Evolutionary conservation across 2,329 filamentous ascomycete genomes (phyloP).

Genomic region (Microsporum canis): DNA sequence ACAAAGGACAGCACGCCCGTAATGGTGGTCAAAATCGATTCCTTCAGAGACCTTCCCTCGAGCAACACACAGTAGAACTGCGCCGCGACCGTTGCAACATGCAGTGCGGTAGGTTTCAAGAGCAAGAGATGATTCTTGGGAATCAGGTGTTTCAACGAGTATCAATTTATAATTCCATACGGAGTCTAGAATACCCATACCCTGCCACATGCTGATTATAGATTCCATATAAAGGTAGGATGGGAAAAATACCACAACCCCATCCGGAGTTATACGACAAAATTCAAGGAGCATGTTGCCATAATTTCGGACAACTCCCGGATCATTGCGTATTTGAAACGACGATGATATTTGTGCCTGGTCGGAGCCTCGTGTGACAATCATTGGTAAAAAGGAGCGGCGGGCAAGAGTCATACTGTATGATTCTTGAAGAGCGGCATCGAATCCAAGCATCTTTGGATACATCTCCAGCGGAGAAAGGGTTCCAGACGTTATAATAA

Average conservation of each 20-base stretch:
- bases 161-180: constrained; percentile 99
- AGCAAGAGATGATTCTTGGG: constrained; percentile 89
- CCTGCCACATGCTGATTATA: constrained; percentile 98
- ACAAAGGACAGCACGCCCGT: constrained; percentile 86
- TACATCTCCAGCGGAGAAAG: constrained; percentile 98
- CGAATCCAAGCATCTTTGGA: constrained; percentile 93
- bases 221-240: constrained; percentile 99
- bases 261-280: constrained; percentile 88
- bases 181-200: constrained; percentile 92
- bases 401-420: constrained; percentile 94
- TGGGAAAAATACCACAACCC: constrained; percentile 98
- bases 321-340: constrained; percentile 91
- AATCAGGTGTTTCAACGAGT: constrained; percentile 91
- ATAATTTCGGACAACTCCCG: constrained; percentile 93
- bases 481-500: constrained; percentile 96
- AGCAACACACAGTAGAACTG: constrained; percentile 85
- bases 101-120: constrained; percentile 95
- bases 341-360: constrained; percentile 86
- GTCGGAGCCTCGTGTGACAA: constrained; percentile 88
- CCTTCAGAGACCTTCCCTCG: constrained; percentile 96
- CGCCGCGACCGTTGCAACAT: constrained; percentile 91
- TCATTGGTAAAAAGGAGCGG: constrained; percentile 93
- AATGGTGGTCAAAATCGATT: constrained; percentile 98
- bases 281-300: constrained; percentile 90
- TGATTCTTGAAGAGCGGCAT: constrained; percentile 86